Evolutionary conservation across 805 yeast genomes (phyloP).

Genomic region (Candida quercuum): DNA sequence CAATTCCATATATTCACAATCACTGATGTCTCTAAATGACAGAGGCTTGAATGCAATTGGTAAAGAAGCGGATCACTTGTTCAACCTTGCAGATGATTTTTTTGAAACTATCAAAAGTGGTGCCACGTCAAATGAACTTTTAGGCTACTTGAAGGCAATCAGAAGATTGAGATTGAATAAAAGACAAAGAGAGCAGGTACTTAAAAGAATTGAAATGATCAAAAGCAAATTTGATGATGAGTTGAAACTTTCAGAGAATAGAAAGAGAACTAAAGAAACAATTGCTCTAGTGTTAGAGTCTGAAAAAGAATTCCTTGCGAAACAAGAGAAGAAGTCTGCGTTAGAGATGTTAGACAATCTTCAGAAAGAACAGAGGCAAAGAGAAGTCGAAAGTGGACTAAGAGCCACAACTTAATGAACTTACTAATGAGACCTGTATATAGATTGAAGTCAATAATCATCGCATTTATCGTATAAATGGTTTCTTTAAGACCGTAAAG

Average conservation of each 20-base stretch:
- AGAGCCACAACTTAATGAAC: too few relatives aligned
- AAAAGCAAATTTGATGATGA: slow-evolving; percentile 11
- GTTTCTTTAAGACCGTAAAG: too few relatives aligned
- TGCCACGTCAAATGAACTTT: slow-evolving; percentile 13
- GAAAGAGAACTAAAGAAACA: slow-evolving; percentile 4
- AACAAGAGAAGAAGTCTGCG: slow-evolving; percentile 13
- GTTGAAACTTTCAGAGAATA: slow-evolving; percentile 2
- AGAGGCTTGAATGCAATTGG: slow-evolving; percentile 18
- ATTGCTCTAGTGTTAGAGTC: slow-evolving; percentile 9
- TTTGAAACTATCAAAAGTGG: slow-evolving; percentile 3
- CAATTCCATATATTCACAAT: slow-evolving; percentile 16
- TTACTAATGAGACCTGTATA: too few relatives aligned
- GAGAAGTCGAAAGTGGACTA: neutral
- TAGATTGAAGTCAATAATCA: too few relatives aligned
- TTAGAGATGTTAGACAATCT: slow-evolving; percentile 7
- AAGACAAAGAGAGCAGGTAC: slow-evolving; percentile 11
- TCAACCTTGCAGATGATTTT: slow-evolving; percentile 13
- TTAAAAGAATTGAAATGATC: slow-evolving; percentile 8
- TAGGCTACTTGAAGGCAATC: slow-evolving; percentile 20
- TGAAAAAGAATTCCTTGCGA: slow-evolving; percentile 9
- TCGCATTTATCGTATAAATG: too few relatives aligned
- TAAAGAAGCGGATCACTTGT: slow-evolving; percentile 12
- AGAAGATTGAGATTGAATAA: slow-evolving; percentile 18
- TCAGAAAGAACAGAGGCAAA: too few relatives aligned
- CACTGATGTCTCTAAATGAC: slow-evolving; percentile 15